These are phyloP conservation scores for Beauveria bassiana DNA, from an alignment of 2,329 filamentous ascomycete species.

Conservation along the genomic window DNA sequence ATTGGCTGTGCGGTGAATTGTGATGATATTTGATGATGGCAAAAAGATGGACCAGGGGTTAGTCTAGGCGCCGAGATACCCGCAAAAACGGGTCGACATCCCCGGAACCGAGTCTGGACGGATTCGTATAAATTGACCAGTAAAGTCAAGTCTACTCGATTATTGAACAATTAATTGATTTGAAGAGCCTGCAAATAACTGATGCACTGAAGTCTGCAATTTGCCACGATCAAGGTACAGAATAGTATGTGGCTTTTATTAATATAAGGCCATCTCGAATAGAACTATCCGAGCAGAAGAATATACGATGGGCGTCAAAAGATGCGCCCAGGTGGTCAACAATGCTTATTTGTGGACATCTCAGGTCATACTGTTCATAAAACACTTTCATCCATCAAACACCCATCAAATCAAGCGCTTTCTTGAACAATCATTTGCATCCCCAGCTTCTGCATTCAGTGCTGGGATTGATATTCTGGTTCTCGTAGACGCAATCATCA, in stretches of 20 bases:
- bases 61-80: not conserved
- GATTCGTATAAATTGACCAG: not conserved
- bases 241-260: not conserved
- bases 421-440: slow-evolving; percentile 4
- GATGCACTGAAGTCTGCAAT: slow-evolving; percentile 12
- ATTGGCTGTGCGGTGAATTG: not conserved
- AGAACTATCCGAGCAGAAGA: not conserved
- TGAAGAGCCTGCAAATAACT: no score
- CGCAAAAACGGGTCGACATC: not conserved
- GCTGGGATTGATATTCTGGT: slow-evolving; percentile 29
- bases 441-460: slow-evolving; percentile 34
- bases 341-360: not conserved
- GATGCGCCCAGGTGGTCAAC: not conserved
- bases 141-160: not conserved
- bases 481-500: slow-evolving; percentile 37
- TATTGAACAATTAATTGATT: no score
- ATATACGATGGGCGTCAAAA: not conserved
- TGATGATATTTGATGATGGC: not conserved
- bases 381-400: not conserved
- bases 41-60: not conserved
- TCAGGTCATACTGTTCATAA: not conserved
- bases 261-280: not conserved
- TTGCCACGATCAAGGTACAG: not conserved
- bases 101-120: not conserved
- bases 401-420: not conserved